phyloP scores from a whole-genome alignment of 2,329 filamentous ascomycete species.

The Paecilomyces dactylethromorphus region DNA sequence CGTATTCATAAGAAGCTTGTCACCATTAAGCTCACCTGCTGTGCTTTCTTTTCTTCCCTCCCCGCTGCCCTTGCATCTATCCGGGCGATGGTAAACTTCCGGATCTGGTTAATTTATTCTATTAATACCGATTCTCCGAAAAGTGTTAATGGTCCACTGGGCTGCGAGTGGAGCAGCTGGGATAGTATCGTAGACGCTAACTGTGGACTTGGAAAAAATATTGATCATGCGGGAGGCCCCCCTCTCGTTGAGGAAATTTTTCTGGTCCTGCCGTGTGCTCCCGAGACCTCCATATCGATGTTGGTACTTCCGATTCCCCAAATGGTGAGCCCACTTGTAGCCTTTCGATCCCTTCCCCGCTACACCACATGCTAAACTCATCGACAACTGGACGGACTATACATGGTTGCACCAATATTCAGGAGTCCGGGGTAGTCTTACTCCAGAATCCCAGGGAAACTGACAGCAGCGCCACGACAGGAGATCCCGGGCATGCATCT shows the following conservation, averaged over 20 bases:
- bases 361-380: too few relatives aligned
- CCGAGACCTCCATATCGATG: background rate
- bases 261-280: background rate
- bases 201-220: background rate
- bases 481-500: background rate
- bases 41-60: background rate
- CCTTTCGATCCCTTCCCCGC: too few relatives aligned
- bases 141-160: background rate
- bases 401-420: background rate
- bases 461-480: background rate
- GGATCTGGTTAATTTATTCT: background rate
- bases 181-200: background rate
- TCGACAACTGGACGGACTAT: too few relatives aligned
- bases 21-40: background rate
- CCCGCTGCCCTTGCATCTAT: background rate
- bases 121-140: background rate
- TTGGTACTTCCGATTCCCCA: background rate
- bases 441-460: background rate
- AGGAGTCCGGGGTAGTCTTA: background rate
- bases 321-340: background rate
- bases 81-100: background rate
- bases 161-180: background rate
- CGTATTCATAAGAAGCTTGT: too few relatives aligned
- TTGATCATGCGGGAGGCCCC: background rate
- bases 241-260: background rate